Base-by-base conservation (phyloP, 257 asterid genomes). In the Solanum appendiculatum region DNA sequence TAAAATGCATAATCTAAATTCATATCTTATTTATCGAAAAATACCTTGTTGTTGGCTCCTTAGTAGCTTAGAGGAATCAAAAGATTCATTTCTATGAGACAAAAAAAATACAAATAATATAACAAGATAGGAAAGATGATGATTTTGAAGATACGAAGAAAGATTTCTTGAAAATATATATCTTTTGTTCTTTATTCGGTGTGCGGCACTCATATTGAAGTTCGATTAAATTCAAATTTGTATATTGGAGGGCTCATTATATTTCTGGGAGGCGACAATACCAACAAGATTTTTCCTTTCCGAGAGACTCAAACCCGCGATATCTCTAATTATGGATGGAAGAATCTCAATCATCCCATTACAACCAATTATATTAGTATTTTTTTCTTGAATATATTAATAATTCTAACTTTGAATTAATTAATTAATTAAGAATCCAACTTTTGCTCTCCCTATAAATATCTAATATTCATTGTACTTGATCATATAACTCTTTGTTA, bases 181-280 rank as follows among this genome's bases (percentile, higher is more conserved):
- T 46, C 0, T 10, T 64, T 5, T 12, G 9, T 13, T n/a, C 12
- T 6, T 1, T 11, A 14, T 5, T 25, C 12, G 9, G 7, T 5
- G 9, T 64, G 25, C 0, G 75, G 1, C 29, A 68, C 7, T 0
- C 4, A 0, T 29, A 14, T 29, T 29, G 2, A 68, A 5, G 9
- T 68, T 9, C 0, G 1, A 68, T 29, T 68, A 0, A 68, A 15
- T 68, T 29, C 0, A 0, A 14, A 68, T 29, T 29, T 1, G 0
- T 1, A 0, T 1, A 68, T 15, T 1, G 3, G 0, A 15, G n/a
- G n/a, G n/a, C n/a, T n/a, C 9, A 16, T 5, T 16, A 3, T 0
- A 68, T 29, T 14, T 64, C 2, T 14, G 15, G 23, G 9, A 2
- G 10, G 10, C 9, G 0, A 4, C 2, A 1, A 21, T 66, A 9